Base-by-base conservation (phyloP, 495 filamentous ascomycete genomes). In the Podospora didyma region DNA sequence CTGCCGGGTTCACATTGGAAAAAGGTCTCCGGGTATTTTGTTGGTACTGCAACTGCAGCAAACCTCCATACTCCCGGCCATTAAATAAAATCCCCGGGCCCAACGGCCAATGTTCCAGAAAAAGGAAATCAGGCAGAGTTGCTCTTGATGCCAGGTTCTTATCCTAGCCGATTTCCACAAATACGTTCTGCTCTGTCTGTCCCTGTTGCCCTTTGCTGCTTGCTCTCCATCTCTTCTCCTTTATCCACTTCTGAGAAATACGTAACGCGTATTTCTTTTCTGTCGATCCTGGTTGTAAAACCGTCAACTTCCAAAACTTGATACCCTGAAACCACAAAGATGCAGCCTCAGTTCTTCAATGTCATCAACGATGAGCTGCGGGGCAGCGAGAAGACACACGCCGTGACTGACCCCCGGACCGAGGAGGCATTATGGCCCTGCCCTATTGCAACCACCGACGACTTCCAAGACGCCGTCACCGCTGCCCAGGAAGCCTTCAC, bases 391-490 rank as follows among this genome's bases (percentile, higher is more conserved):
- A 60, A 68, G 11, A 60, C 63, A 9, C 70, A 75, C 54, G 59
- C 71, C 10, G 75, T 74, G 37, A 65, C 66, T 53, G 73, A 80
- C 57, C 78, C 77, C 16, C 71, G 73, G 17, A 80, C 76, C 7
- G 72, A 76, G 52, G 73, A 79, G 16, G 65, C 62, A 7, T 71
- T 81, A 21, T 80, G 73, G 74, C 61, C 72, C 20, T 73, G 65
- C 42, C 77, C 78, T 22, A 62, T 75, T 28, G 76, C 76, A 17
- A 65, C 69, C 19, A 52, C 59, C 11, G 26, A 73, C 19, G 79
- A 82, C 65, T 73, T 82, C 49, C 74, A 81, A 46, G 74, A 79
- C 49, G 77, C 79, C 37, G 79, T 82, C 34, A 59, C 62, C 16
- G 75, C 74, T 9, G 79, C 76, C 14, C 68, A 67, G 41, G 62